These are phyloP conservation scores for Diacronema lutheri DNA, from an alignment of 78 protist species.

Conservation along the genomic window DNA sequence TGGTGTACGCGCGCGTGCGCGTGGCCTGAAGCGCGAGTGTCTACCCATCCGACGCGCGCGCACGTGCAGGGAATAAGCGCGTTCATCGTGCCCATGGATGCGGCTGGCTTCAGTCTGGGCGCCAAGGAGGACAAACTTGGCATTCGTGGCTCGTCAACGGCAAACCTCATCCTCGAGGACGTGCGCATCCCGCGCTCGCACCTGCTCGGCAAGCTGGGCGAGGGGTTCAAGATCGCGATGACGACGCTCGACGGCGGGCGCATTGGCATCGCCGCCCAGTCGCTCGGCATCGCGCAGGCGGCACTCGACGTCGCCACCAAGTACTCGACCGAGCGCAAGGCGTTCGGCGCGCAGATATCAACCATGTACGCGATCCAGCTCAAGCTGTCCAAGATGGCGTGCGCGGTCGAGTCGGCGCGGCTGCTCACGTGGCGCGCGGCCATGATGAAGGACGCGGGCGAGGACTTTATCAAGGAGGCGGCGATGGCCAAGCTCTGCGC, in stretches of 20 bases:
- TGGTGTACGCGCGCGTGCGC: background rate
- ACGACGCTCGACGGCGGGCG: conserved; percentile 43
- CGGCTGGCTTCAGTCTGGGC: conserved; percentile 27
- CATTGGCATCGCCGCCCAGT: conserved; percentile 41
- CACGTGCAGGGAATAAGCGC: background rate
- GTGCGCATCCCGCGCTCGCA: background rate
- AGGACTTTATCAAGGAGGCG: conserved; percentile 40
- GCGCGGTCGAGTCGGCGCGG: background rate
- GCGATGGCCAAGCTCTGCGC: conserved; percentile 53
- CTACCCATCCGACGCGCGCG: background rate
- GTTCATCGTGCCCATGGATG: background rate
- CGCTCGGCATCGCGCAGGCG: conserved; percentile 47
- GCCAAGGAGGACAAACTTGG: conserved; percentile 47
- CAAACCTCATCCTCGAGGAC: conserved; percentile 12
- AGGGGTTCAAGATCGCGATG: conserved; percentile 31
- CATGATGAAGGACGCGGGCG: conserved; percentile 13
- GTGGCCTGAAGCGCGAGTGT: background rate
- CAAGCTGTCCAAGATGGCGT: background rate
- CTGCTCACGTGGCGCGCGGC: conserved; percentile 36
- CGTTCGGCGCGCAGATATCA: conserved; percentile 35
- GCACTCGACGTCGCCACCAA: conserved; percentile 17
- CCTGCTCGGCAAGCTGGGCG: conserved; percentile 20
- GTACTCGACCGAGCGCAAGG: conserved; percentile 24
- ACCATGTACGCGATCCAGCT: background rate
- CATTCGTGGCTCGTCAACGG: conserved; percentile 28